Conservation (phyloP, 352 stramenopile genomes). For the Detonula confervacea region DNA sequence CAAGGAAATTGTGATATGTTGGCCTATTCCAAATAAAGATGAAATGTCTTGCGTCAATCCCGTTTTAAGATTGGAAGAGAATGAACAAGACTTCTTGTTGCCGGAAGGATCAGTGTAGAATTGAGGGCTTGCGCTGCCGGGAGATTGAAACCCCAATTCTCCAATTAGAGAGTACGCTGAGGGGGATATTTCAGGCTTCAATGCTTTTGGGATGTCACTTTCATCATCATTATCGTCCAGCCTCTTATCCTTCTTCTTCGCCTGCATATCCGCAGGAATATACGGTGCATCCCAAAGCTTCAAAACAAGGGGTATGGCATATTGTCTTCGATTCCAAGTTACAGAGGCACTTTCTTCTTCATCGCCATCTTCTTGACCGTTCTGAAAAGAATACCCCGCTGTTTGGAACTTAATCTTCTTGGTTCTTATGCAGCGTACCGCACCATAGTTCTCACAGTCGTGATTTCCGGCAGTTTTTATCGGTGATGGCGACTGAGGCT, state of each 20-base stretch:
- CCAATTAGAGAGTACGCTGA: constrained; percentile 38
- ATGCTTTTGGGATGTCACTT: constrained; percentile 24
- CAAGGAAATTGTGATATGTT: constrained; percentile 77
- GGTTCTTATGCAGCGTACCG: constrained; percentile 37
- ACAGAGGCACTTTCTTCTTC: constrained; percentile 1
- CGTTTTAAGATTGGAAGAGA: constrained; percentile 10
- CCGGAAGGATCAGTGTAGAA: too few species aligned
- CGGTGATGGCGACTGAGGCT: not conserved
- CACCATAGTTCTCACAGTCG: constrained; percentile 6
- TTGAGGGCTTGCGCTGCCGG: too few species aligned
- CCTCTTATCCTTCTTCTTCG: too few species aligned
- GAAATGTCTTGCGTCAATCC: constrained; percentile 65
- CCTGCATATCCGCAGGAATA: too few species aligned
- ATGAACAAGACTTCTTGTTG: too few species aligned
- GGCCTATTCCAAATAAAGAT: constrained; percentile 78
- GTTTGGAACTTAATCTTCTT: constrained; percentile 52
- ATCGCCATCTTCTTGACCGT: not conserved
- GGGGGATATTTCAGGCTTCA: constrained; percentile 27
- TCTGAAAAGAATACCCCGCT: constrained; percentile 22
- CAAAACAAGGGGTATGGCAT: constrained; percentile 49
- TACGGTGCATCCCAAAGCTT: too few species aligned
- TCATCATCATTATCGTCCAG: constrained; percentile 1
- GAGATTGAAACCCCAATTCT: too few species aligned
- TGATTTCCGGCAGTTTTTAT: constrained; percentile 3
- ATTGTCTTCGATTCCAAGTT: constrained; percentile 29